Conservation (phyloP, 1,139 yeast species). For the Magnusiomyces ingens region DNA sequence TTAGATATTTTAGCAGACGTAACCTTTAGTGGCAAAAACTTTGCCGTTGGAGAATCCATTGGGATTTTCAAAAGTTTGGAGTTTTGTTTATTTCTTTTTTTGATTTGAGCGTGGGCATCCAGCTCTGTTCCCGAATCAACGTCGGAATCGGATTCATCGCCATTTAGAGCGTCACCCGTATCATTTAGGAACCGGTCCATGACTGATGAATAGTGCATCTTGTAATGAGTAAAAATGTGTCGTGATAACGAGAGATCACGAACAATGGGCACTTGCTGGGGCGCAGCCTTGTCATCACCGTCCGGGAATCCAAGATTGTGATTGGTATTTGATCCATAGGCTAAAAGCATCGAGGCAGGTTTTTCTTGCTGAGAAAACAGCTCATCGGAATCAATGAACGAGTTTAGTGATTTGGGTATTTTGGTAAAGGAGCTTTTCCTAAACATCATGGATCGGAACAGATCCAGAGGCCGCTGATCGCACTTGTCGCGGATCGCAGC, state of each 20-base stretch:
- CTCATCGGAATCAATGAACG: no score
- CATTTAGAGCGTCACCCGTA: conserved; percentile 3
- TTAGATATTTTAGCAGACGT: conserved; percentile 49
- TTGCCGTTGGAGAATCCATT: conserved; percentile 5
- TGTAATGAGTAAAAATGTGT: not conserved
- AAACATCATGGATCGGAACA: conserved; percentile 35
- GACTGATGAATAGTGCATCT: not conserved
- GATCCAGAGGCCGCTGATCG: conserved; percentile 45
- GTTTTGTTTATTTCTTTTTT: not conserved
- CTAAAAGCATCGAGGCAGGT: conserved; percentile 39
- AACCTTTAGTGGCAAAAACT: conserved; percentile 33
- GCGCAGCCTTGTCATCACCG: conserved; percentile 46
- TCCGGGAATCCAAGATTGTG: conserved; percentile 66
- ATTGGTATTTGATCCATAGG: conserved; percentile 62
- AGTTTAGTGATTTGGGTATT: conserved; percentile 40
- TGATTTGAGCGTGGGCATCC: not conserved
- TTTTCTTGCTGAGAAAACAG: conserved; percentile 22
- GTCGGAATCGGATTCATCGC: conserved; percentile 2
- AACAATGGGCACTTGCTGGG: conserved; percentile 30
- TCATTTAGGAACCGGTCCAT: conserved; percentile 5
- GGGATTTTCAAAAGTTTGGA: not conserved
- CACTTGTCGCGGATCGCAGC: conserved; percentile 60
- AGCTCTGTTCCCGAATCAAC: not conserved
- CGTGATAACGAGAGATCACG: conserved; percentile 12
- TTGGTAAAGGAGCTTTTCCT: not conserved